Evolutionary conservation across 2,329 filamentous ascomycete genomes (phyloP).

Genomic region (Ilyonectria sp.): DNA sequence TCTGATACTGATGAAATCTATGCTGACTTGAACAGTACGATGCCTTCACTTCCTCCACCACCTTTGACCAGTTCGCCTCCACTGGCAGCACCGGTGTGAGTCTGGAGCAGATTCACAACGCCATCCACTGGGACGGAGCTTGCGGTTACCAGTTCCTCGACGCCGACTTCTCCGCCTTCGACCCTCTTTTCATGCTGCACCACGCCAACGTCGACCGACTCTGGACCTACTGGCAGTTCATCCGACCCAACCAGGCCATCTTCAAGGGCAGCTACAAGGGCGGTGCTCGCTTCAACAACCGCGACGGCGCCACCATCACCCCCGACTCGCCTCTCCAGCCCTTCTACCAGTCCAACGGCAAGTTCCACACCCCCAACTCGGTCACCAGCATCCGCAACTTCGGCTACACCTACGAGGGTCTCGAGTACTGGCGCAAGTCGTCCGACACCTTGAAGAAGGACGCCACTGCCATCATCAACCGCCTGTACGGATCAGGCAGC

Average conservation of each 20-base stretch:
- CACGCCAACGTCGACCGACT: conserved; percentile 75
- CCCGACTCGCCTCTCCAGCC: conserved; percentile 64
- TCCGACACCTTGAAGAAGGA: conserved; percentile 33
- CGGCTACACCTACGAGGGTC: conserved; percentile 58
- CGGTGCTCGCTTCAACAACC: conserved; percentile 57
- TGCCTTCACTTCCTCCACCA: conserved; percentile 55
- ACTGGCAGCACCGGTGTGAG: conserved; percentile 55
- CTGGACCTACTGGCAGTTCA: conserved; percentile 68
- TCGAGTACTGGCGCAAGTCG: conserved; percentile 55
- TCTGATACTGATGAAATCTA: not conserved
- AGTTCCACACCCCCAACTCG: conserved; percentile 60
- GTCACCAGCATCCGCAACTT: conserved; percentile 52
- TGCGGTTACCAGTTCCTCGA: conserved; percentile 59
- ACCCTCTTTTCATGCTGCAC: conserved; percentile 64
- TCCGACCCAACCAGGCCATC: conserved; percentile 55
- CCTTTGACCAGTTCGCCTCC: conserved; percentile 55
- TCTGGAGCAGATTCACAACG: conserved; percentile 62
- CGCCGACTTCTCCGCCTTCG: conserved; percentile 59
- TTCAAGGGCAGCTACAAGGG: conserved; percentile 55
- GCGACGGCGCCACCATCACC: conserved; percentile 57
- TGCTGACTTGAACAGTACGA: conserved; percentile 53
- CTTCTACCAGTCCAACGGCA: conserved; percentile 59
- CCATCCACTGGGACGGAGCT: conserved; percentile 58
- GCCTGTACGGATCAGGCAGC: conserved; percentile 46
- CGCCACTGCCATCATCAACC: conserved; percentile 54